Evolutionary conservation across 345 rosid species (phyloP), one percentile per base, ranked within the genome.

Genomic region (Pugionium dolabratum): DNA sequence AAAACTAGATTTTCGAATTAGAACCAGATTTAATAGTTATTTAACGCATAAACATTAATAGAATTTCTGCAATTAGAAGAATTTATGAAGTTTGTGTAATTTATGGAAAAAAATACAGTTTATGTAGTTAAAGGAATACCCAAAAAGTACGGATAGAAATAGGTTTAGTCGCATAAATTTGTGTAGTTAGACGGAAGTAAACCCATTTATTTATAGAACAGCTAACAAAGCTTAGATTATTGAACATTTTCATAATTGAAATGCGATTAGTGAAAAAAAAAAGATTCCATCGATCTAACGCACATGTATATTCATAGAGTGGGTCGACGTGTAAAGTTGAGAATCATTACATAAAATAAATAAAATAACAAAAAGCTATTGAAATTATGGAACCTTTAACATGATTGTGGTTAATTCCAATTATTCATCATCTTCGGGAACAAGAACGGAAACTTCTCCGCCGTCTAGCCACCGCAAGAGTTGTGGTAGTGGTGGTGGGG

Each of bases 321-420:
- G 76, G 76, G 60, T 58, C 47, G 54, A 64, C 76, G 71, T 64
- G 66, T 72, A 72, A 72, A 72, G 71, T 64, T 25, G 66, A 64
- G 43, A 72, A 57, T 57, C 64, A 58, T 72, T 64, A 64, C 66
- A 64, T 47, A 35, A 56, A 67, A 29, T 28, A 36, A 65, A 51
- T 58, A 25, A 58, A 58, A 64, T 39, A 44, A 44, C 10, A 41
- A 55, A 64, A 72, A 64, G 69, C 64, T 71, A 71, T 11, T 34
- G 59, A 72, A 52, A 72, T 57, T 53, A 52, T 57, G 54, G 71
- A 72, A 72, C 71, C 70, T 72, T 72, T 65, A 41, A 43, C 54
- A 47, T 35, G 26, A 70, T 58, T 57, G 9, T 37, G 25, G 62
- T 58, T 58, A 54, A 9, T 27, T 36, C 32, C 67, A 54, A 70